Conservation (phyloP, 306 rosid species). For the Gastrolobium bilobum region DNA sequence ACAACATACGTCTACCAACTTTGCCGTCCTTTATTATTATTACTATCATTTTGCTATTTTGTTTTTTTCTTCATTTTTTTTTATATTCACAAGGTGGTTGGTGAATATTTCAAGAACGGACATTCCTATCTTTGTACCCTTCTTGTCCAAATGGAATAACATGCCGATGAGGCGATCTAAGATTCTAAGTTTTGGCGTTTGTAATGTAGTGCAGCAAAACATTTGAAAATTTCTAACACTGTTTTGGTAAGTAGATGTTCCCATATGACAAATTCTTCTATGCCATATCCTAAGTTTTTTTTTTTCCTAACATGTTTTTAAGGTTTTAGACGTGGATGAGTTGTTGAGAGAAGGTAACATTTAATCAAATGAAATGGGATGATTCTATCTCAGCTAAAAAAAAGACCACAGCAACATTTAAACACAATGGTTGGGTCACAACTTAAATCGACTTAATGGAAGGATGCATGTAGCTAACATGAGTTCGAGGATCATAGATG, state of each 20-base stretch:
- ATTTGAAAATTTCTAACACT: neutral
- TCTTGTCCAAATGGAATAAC: constrained; percentile 26
- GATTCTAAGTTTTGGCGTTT: neutral
- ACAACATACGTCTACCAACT: neutral
- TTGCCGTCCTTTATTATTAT: neutral
- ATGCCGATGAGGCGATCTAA: constrained; percentile 1
- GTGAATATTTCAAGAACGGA: constrained; percentile 13
- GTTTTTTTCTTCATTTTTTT: neutral
- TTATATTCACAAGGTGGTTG: neutral
- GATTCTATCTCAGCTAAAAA: neutral
- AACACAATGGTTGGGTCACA: neutral
- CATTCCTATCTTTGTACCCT: neutral
- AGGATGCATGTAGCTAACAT: constrained; percentile 1
- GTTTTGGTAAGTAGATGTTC: no score
- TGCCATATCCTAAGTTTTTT: no score
- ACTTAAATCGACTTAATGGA: neutral
- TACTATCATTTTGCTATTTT: no score
- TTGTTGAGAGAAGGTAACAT: no score
- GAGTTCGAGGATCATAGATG: neutral
- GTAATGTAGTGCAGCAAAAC: neutral
- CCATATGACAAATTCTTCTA: no score
- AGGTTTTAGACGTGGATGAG: no score
- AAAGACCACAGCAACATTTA: neutral
- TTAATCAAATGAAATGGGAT: neutral
- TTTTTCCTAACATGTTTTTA: no score